phyloP scores from a whole-genome alignment of 352 stramenopile species.

The Pythium vanterpoolii region DNA sequence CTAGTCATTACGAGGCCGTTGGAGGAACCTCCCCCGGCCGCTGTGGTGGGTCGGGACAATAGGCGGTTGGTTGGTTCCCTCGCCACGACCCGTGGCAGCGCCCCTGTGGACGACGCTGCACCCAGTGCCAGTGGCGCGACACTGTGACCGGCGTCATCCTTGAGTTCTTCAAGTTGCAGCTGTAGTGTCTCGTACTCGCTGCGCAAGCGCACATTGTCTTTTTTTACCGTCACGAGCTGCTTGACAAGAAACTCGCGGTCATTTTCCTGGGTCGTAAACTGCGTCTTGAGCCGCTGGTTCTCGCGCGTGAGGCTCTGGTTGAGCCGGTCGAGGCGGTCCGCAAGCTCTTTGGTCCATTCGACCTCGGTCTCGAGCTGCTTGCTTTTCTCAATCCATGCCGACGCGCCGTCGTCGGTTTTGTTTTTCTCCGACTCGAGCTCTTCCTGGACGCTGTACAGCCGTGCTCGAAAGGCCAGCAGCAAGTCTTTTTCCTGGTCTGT shows the following conservation, averaged over 20 bases:
- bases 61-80: not conserved
- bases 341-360: slow-evolving; percentile 89
- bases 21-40: slow-evolving; percentile 18
- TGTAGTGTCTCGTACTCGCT: slow-evolving; percentile 54
- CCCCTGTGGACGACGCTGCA: slow-evolving; percentile 30
- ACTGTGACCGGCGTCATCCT: slow-evolving; percentile 38
- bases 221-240: slow-evolving; percentile 90
- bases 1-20: not conserved
- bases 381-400: slow-evolving; percentile 90
- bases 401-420: slow-evolving; percentile 88
- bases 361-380: slow-evolving; percentile 88
- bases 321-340: slow-evolving; percentile 84
- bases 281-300: slow-evolving; percentile 86
- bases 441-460: slow-evolving; percentile 91
- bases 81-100: slow-evolving; percentile 7
- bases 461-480: slow-evolving; percentile 84
- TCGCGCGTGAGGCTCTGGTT: slow-evolving; percentile 89
- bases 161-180: slow-evolving; percentile 48
- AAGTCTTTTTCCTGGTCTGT: slow-evolving; percentile 90
- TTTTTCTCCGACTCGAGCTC: slow-evolving; percentile 91
- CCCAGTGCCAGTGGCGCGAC: not conserved
- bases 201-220: slow-evolving; percentile 85
- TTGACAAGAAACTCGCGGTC: slow-evolving; percentile 93
- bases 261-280: slow-evolving; percentile 92
- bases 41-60: slow-evolving; percentile 23